These are phyloP conservation scores for Tuber borchii DNA, from an alignment of 495 filamentous ascomycete species.

Conservation along the genomic window DNA sequence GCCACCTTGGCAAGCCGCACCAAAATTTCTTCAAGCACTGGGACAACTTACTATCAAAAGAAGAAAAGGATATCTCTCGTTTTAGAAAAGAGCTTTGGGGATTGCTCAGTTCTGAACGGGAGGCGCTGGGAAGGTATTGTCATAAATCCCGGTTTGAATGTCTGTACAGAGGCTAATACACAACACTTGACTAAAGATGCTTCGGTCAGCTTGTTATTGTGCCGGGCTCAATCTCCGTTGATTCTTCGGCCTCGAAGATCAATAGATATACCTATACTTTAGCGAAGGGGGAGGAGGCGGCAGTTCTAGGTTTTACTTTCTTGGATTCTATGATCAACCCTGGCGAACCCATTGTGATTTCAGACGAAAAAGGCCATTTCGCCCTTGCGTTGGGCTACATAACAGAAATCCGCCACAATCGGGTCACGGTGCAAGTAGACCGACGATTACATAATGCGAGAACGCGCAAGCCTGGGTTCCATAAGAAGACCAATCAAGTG, in stretches of 20 bases:
- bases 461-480: slow-evolving; percentile 64
- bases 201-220: slow-evolving; percentile 71
- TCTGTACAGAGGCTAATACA: background rate
- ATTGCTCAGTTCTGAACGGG: slow-evolving; percentile 79
- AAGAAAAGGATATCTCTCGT: slow-evolving; percentile 79
- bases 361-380: slow-evolving; percentile 90
- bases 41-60: slow-evolving; percentile 87
- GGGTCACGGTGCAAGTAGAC: slow-evolving; percentile 82
- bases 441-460: slow-evolving; percentile 79
- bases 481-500: slow-evolving; percentile 66
- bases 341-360: slow-evolving; percentile 92
- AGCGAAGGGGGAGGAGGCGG: slow-evolving; percentile 54
- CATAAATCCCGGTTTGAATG: slow-evolving; percentile 41
- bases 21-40: slow-evolving; percentile 84
- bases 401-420: slow-evolving; percentile 60
- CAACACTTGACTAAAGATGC: slow-evolving; percentile 42
- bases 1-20: slow-evolving; percentile 65
- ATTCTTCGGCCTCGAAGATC: slow-evolving; percentile 64
- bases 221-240: slow-evolving; percentile 63
- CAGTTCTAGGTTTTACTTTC: slow-evolving; percentile 61
- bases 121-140: slow-evolving; percentile 66
- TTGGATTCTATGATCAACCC: slow-evolving; percentile 80
- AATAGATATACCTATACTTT: slow-evolving; percentile 85
- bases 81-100: slow-evolving; percentile 90
- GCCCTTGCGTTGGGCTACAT: slow-evolving; percentile 89